These are phyloP conservation scores for Coemansia sp. DNA, from an alignment of 192 early-diverging fungal genomes.

Conservation along the genomic window DNA sequence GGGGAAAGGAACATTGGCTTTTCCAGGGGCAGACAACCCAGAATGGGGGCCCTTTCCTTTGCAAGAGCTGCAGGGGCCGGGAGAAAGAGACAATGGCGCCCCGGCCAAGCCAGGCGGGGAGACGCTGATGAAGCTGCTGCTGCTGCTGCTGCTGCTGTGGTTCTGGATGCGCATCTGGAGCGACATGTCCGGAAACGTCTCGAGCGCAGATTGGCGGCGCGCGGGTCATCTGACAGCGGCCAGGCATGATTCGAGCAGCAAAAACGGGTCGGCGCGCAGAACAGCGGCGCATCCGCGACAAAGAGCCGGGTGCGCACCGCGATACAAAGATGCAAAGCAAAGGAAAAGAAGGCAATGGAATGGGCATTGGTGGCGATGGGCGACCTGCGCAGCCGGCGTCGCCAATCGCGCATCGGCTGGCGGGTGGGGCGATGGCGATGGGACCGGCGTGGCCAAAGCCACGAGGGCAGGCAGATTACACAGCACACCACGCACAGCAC, in stretches of 20 bases:
- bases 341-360: too few species aligned
- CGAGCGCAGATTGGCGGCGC: slow-evolving; percentile 29
- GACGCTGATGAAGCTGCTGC: too few species aligned
- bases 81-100: background rate
- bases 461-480: slow-evolving; percentile 7
- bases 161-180: slow-evolving; percentile 2
- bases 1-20: too few species aligned
- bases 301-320: too few species aligned
- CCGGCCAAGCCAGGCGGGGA: background rate
- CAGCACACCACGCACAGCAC: background rate
- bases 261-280: slow-evolving; percentile 10
- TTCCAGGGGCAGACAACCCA: too few species aligned
- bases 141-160: background rate
- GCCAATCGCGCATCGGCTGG: slow-evolving; percentile 4
- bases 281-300: background rate
- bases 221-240: slow-evolving; percentile 35
- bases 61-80: background rate
- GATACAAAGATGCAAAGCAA: too few species aligned
- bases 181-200: slow-evolving; percentile 2
- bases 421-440: slow-evolving; percentile 1
- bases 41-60: too few species aligned
- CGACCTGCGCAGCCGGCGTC: background rate
- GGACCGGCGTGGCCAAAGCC: slow-evolving; percentile 5
- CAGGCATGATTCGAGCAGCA: slow-evolving; percentile 28
- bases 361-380: too few species aligned